phyloP scores from a whole-genome alignment of 2,329 filamentous ascomycete species.

The Blastomyces emzantsi region DNA sequence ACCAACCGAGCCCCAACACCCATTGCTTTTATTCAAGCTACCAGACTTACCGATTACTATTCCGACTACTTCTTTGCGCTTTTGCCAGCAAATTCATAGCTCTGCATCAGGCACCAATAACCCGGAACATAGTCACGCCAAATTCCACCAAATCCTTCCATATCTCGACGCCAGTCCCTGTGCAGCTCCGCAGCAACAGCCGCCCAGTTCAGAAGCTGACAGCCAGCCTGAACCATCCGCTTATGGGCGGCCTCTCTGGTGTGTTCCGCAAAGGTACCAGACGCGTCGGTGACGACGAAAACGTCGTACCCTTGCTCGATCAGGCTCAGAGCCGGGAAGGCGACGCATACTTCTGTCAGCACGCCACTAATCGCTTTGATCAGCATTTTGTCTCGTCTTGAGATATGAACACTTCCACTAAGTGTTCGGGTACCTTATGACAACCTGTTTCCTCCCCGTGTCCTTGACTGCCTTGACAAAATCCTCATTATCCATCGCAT shows the following conservation, averaged over 20 bases:
- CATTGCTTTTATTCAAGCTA: not conserved
- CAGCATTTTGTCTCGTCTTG: not conserved
- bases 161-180: conserved; percentile 15
- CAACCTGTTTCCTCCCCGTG: conserved; percentile 58
- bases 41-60: not conserved
- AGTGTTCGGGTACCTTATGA: conserved; percentile 37
- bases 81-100: conserved; percentile 5
- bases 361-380: conserved; percentile 45
- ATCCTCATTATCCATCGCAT: conserved; percentile 66
- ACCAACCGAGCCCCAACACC: too few relatives aligned
- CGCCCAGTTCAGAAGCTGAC: conserved; percentile 31
- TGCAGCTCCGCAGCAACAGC: conserved; percentile 12
- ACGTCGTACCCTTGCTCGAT: conserved; percentile 63
- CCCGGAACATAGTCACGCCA: conserved; percentile 15
- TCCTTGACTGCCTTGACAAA: conserved; percentile 58
- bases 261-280: conserved; percentile 54
- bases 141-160: conserved; percentile 13
- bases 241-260: conserved; percentile 57
- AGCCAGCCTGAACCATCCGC: conserved; percentile 58
- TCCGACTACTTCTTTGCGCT: not conserved
- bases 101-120: conserved; percentile 19
- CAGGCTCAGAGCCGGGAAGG: conserved; percentile 65
- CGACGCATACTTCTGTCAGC: conserved; percentile 64
- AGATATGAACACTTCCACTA: not conserved
- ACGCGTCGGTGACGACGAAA: conserved; percentile 63